A percentile compares a stretch with the other conserved stretches of the same genome.
phyloP scores from a whole-genome alignment of 2,329 filamentous ascomycete species.

The Claviceps fusiformis region DNA sequence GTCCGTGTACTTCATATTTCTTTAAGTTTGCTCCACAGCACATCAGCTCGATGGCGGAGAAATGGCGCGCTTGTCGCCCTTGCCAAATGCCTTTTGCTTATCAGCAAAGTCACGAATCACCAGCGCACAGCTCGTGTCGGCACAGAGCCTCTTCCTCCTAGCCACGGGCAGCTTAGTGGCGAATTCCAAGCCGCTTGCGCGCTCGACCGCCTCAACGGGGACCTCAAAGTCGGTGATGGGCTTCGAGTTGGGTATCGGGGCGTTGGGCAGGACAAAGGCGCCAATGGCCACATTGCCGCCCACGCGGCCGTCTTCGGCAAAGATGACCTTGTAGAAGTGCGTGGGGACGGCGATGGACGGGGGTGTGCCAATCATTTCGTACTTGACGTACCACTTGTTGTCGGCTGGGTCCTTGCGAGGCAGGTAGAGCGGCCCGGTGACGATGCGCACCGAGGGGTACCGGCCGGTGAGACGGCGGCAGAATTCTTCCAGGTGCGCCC shows the following conservation, averaged over 20 bases:
- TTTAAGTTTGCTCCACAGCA: no score
- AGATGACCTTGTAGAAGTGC: constrained; percentile 99
- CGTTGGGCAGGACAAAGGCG: constrained; percentile 92
- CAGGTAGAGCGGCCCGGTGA: constrained; percentile 88
- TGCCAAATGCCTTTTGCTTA: constrained; percentile 44
- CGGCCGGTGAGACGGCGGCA: constrained; percentile 66
- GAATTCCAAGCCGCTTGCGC: constrained; percentile 86
- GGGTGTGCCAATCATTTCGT: constrained; percentile 90
- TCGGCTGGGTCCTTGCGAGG: constrained; percentile 69
- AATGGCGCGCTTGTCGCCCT: constrained; percentile 17
- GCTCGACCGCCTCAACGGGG: constrained; percentile 80
- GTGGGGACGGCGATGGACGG: constrained; percentile 93
- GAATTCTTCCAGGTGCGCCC: constrained; percentile 97
- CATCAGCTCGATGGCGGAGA: constrained; percentile 3
- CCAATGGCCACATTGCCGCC: constrained; percentile 73
- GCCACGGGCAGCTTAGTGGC: constrained; percentile 61
- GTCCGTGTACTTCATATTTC: no score
- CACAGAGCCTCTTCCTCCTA: constrained; percentile 67
- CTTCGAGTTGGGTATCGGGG: constrained; percentile 74
- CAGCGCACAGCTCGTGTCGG: constrained; percentile 73
- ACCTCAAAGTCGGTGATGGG: constrained; percentile 88
- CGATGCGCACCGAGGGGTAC: constrained; percentile 80
- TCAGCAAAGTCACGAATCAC: constrained; percentile 67
- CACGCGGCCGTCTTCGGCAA: constrained; percentile 66
- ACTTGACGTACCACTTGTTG: constrained; percentile 88